phyloP scores from a whole-genome alignment of 75 land plant species.

The Cupressus sempervirens region DNA sequence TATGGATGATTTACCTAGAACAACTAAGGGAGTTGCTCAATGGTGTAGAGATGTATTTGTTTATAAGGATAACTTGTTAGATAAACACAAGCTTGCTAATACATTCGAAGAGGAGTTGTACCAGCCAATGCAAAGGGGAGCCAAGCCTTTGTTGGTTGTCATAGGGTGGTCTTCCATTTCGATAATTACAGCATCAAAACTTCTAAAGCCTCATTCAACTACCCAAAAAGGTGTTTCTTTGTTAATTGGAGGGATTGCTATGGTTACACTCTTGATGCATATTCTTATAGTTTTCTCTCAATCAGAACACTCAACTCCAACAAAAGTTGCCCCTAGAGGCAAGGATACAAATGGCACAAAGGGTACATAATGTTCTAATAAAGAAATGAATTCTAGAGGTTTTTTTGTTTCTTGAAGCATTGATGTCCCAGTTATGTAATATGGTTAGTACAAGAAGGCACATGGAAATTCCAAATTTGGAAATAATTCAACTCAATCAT shows the following conservation, averaged over 20 bases:
- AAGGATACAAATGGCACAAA: background rate
- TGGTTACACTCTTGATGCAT: conserved; percentile 62
- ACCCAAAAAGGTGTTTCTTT: conserved; percentile 72
- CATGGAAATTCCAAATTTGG: background rate
- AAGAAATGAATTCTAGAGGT: background rate
- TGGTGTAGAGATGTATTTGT: conserved; percentile 52
- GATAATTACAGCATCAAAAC: conserved; percentile 24
- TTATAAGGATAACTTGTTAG: conserved; percentile 38
- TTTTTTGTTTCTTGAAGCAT: background rate
- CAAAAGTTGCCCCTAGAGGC: conserved; percentile 36
- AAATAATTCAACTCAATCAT: no score
- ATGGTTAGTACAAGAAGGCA: background rate
- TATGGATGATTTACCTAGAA: conserved; percentile 28
- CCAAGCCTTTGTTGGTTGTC: conserved; percentile 35
- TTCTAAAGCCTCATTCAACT: conserved; percentile 26
- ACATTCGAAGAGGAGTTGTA: conserved; percentile 41
- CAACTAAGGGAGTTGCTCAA: conserved; percentile 29
- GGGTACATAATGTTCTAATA: background rate
- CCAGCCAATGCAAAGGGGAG: conserved; percentile 26
- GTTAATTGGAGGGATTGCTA: conserved; percentile 33
- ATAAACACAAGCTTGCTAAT: conserved; percentile 34
- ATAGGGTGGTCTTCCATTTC: conserved; percentile 46
- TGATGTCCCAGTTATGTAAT: conserved; percentile 1
- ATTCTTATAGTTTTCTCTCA: conserved; percentile 63
- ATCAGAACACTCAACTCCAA: conserved; percentile 69